Base-by-base conservation (phyloP, 2,329 filamentous ascomycete species). In the Davidsoniella australis region DNA sequence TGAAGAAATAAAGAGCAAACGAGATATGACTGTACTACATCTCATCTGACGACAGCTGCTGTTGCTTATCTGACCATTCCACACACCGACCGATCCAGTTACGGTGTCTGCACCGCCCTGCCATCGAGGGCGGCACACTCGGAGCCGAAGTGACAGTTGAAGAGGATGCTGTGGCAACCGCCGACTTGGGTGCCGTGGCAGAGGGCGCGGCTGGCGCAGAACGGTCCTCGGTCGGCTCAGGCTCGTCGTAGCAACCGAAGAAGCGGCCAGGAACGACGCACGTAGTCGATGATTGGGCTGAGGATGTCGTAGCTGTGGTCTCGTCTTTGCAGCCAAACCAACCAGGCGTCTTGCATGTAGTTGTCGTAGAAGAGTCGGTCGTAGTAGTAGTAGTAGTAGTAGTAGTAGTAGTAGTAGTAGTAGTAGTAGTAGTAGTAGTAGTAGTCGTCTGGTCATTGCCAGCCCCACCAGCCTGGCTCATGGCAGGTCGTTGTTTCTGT, bases 291-390 rank as follows among this genome's bases (percentile, higher is more conserved):
- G 54, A 20, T 3, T 44, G 52, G 7, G 57, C 53, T 7, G 59
- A 58, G 8, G 56, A 39, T 48, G 48, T 41, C 1, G 60, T 58
- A 4, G 59, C 58, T 2, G 58, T 58, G 24, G 63, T 61, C 57
- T 64, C 57, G 47, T 66, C 76, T 33, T 78, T 76, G 62, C 77
- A 80, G 2, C 78, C 77, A 56, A 80, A 81, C 73, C 77, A 82
- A 8, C 78, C 78, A 2, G 76, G 77, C 2, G 72, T 75, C 56
- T 71, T 65, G 58, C 75, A 80, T 0, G 73, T 78, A 2, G 70
- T 71, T 18, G 68, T 73, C 51, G 60, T 62, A 4, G 64, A 67
- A 0, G 63, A 0, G 71, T 68, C 10, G 2, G 67, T 63, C 0
- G 63, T 4, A 58, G 63, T 5, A 9, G 65, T 65, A 1, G 68